Evolutionary conservation across 1,139 yeast genomes (phyloP).

Genomic region (Debaryomyces singareniensis): DNA sequence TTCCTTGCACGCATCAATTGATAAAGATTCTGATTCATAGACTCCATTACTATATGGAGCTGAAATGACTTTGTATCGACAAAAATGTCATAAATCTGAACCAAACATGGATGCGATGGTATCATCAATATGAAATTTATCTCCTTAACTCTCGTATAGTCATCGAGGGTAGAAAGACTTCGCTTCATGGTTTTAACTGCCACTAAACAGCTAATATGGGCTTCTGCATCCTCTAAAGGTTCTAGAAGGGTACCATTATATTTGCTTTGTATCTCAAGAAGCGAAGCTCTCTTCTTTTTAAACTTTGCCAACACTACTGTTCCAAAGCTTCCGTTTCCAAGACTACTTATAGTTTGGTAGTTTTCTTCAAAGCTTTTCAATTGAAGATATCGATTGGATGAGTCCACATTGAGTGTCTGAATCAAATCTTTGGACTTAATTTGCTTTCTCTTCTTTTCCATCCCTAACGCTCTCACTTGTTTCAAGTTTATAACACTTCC

Average conservation of each 20-base stretch:
- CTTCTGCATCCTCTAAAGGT: conserved; percentile 27
- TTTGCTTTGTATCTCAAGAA: conserved; percentile 8
- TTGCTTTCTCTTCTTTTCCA: no score
- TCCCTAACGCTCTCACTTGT: no score
- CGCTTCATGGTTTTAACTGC: conserved; percentile 81
- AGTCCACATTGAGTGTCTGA: no score
- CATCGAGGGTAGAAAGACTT: conserved; percentile 41
- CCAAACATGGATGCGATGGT: conserved; percentile 66
- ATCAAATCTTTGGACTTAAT: no score
- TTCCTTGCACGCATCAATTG: conserved; percentile 62
- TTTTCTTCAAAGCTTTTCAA: conserved; percentile 35
- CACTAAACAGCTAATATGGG: conserved; percentile 40
- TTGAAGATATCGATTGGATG: no score
- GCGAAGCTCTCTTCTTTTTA: conserved; percentile 10
- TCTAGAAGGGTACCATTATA: conserved; percentile 44
- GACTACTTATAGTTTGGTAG: conserved; percentile 44
- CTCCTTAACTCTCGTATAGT: conserved; percentile 67
- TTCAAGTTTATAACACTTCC: no score
- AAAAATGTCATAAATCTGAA: conserved; percentile 73
- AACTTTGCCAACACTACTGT: conserved; percentile 58
- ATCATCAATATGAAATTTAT: conserved; percentile 63
- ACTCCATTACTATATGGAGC: conserved; percentile 83
- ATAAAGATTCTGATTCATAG: conserved; percentile 74
- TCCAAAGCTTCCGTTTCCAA: conserved; percentile 82
- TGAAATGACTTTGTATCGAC: conserved; percentile 53